Evolutionary conservation across 1,284 basidiomycete genomes (phyloP).

Genomic region (Entoloma clypeatum): DNA sequence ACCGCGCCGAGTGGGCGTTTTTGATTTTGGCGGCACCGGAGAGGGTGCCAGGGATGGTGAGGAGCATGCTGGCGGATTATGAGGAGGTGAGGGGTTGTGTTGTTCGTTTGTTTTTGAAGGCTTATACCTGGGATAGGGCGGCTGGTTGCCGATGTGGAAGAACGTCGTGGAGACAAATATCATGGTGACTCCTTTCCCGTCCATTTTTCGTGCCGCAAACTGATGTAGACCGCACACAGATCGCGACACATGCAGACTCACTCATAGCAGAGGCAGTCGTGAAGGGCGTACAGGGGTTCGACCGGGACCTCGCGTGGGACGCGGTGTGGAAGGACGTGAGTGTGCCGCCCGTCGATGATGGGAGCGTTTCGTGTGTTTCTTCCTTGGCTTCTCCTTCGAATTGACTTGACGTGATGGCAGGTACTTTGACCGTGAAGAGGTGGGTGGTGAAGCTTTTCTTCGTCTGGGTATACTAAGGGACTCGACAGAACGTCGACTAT

Average conservation of each 20-base stretch:
- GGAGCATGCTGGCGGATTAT: conserved; percentile 80
- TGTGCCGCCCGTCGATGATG: conserved; percentile 62
- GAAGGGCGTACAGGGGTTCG: conserved; percentile 62
- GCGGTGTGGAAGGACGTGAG: conserved; percentile 76
- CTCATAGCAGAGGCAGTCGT: conserved; percentile 75
- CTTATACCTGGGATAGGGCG: conserved; percentile 46
- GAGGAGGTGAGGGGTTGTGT: conserved; percentile 41
- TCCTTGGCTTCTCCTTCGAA: not conserved
- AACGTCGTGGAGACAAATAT: conserved; percentile 81
- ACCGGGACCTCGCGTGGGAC: conserved; percentile 64
- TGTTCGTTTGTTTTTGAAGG: not conserved
- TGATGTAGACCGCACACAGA: conserved; percentile 33
- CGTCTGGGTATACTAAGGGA: conserved; percentile 1
- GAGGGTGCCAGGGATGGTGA: conserved; percentile 70
- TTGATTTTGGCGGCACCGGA: conserved; percentile 76
- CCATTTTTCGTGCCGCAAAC: not conserved
- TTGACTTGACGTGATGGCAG: conserved; percentile 27
- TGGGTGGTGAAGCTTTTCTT: conserved; percentile 18
- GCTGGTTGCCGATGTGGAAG: conserved; percentile 91
- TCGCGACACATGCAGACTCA: conserved; percentile 78
- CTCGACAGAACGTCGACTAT: conserved; percentile 62
- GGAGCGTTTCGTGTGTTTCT: conserved; percentile 45
- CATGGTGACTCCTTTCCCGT: conserved; percentile 40
- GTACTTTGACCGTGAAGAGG: conserved; percentile 76
- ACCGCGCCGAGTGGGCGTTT: conserved; percentile 77